Percentiles rank a stretch among this genome's conserved stretches.
Evolutionary conservation across 768 basidiomycete genomes (phyloP).

Genomic region (Lactarius evosmus): DNA sequence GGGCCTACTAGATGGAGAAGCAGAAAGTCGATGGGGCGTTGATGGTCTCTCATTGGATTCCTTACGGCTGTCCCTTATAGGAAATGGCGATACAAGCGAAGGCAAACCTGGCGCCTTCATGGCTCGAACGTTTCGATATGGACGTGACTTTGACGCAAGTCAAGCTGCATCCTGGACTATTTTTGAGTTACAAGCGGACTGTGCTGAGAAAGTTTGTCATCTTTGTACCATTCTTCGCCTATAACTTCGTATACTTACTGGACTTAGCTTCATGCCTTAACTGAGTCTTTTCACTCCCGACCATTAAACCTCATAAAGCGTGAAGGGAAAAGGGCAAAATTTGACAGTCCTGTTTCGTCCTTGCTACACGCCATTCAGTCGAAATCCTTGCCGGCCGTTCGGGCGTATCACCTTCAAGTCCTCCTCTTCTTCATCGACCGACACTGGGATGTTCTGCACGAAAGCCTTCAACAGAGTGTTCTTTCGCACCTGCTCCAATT

Average conservation of each 20-base stretch:
- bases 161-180: slow-evolving; percentile 80
- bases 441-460: slow-evolving; percentile 67
- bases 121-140: slow-evolving; percentile 65
- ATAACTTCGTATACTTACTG: slow-evolving; percentile 9
- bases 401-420: slow-evolving; percentile 61
- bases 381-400: slow-evolving; percentile 35
- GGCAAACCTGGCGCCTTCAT: slow-evolving; percentile 46
- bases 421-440: slow-evolving; percentile 82
- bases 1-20: slow-evolving; percentile 57
- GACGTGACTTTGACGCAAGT: slow-evolving; percentile 62
- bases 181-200: slow-evolving; percentile 78
- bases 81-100: slow-evolving; percentile 23
- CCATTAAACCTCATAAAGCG: slow-evolving; percentile 34
- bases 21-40: slow-evolving; percentile 60
- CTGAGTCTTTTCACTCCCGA: slow-evolving; percentile 50
- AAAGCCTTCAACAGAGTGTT: slow-evolving; percentile 54
- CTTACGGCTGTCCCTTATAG: slow-evolving; percentile 52
- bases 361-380: slow-evolving; percentile 51
- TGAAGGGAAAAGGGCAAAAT: slow-evolving; percentile 49
- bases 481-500: slow-evolving; percentile 54
- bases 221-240: slow-evolving; percentile 7
- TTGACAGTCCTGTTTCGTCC: slow-evolving; percentile 56
- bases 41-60: slow-evolving; percentile 63
- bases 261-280: slow-evolving; percentile 57
- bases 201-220: slow-evolving; percentile 56